Base-by-base conservation (phyloP, 2,329 filamentous ascomycete species). In the Coleophoma crateriformis region DNA sequence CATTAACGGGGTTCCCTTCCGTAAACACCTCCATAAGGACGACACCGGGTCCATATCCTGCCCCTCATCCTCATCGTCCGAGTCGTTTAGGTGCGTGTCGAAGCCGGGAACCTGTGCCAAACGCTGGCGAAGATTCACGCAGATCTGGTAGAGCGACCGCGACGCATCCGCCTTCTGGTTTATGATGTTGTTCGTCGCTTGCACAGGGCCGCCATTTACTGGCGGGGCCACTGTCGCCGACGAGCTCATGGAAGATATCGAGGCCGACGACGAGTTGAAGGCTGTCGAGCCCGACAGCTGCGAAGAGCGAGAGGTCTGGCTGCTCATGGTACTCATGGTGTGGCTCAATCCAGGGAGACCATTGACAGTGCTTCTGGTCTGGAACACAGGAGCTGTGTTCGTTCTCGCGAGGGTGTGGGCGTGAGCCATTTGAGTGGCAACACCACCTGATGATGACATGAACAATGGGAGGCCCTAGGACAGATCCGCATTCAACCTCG, bases 161-260 rank as follows among this genome's bases (percentile, higher is more conserved):
- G 88, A 89, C 57, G 94, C 91, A 67, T 96, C 91, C 66, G 91
- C 94, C 67, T 89, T 88, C 69, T 92, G 88, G 71, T 99, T 99
- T 76, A 99, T 96, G 67, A 99, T 95, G 69, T 96, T 96, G 67
- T 88, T 81, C 52, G 87, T 90, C 53, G 90, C 87, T 61, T 89
- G 73, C 54, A 91, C 80, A 52, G 81, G 81, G 42, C 82, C 82
- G 52, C 75, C 80, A 43, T 76, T 71, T 50, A 66, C 59, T 14
- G 69, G 68, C 43, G 66, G 50, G 45, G 65, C 60, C 46, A 67
- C 51, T n/a, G 66, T 67, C 44, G 57, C 52, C 32, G 59, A 62
- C 47, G 59, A 64, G 32, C 53, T 57, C 56, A 63, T 61, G 22
- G 61, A 60, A 22, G 63, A 61, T n/a, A 66, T 52, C 15, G 64